Evolutionary conservation across 306 rosid genomes (phyloP), one percentile per base, ranked within the genome.

Genomic region (Dalbergia cochinchinensis): DNA sequence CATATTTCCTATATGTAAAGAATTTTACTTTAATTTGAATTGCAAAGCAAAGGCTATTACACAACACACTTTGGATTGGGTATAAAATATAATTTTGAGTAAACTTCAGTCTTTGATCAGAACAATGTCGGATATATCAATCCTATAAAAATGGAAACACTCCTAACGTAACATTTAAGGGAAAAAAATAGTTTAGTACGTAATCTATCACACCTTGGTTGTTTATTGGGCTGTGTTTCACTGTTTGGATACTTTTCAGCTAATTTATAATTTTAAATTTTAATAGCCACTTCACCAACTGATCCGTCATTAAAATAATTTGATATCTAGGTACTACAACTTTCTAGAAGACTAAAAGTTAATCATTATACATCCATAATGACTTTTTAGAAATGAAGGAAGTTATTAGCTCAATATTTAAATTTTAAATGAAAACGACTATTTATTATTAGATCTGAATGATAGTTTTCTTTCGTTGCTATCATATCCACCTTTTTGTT

Each of bases 1-100:
- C 78, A 60, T 35, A 51, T 53, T 34, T 72, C 66, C 57, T 71
- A 31, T 51, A 81, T 73, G 76, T 55, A 45, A 80, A 74, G 31
- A 73, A 64, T 26, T 26, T 26, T 26, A 26, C 1, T 26, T 26
- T 26, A 26, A 26, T 26, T 26, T 26, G 31, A 26, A 26, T 26
- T 26, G 31, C 31, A 26, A 26, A 26, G 31, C 2, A 26, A 2
- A 26, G 1, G 2, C 31, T 26, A 45, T 47, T 47, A 47, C 53
- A 11, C 11, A 47, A 11, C 12, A 47, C 53, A 47, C 14, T 47
- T 11, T 47, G 15, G 14, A 47, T 11, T 10, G 14, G 41, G 14
- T 11, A 26, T 2, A 26, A 1, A 26, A 26, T 26, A 26, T 26
- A 26, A 26, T 8, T 45, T 45, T 9, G 11, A 45, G 11, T 45